Percentiles rank a stretch among this genome's conserved stretches.
Evolutionary conservation across 306 rosid species (phyloP).

Genomic region (Malus sieversii): DNA sequence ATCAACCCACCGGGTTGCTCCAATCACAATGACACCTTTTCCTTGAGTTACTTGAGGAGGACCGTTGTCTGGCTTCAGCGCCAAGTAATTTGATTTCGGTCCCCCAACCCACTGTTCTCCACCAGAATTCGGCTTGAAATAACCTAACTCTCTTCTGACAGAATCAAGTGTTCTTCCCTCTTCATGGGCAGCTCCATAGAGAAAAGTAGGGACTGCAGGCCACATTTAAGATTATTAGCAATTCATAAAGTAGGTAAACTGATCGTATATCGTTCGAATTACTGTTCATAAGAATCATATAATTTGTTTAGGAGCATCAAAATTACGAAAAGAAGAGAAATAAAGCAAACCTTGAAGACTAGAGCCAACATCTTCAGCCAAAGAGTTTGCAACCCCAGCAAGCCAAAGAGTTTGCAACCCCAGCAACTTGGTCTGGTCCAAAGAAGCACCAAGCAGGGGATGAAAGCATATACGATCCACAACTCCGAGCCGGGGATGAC

Average conservation of each 20-base stretch:
- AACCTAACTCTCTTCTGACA: conserved; percentile 69
- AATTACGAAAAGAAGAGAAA: background rate
- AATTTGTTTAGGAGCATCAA: background rate
- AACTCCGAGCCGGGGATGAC: conserved; percentile 87
- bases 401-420: conserved; percentile 45
- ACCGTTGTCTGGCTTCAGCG: conserved; percentile 61
- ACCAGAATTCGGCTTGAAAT: conserved; percentile 65
- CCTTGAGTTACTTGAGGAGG: conserved; percentile 42
- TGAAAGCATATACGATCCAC: conserved; percentile 90
- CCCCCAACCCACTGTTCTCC: conserved; percentile 67
- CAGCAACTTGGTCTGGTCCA: conserved; percentile 42
- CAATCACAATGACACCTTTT: conserved; percentile 59
- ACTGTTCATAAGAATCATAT: background rate
- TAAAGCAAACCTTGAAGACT: conserved; percentile 51
- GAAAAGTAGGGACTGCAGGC: conserved; percentile 67
- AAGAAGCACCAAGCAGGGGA: conserved; percentile 56
- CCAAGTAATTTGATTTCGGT: conserved; percentile 31
- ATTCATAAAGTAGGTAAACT: background rate
- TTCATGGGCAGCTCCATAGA: conserved; percentile 80
- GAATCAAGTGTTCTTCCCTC: conserved; percentile 62
- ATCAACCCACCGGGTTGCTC: conserved; percentile 61
- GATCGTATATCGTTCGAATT: background rate
- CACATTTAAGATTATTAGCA: conserved; percentile 18
- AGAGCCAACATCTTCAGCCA: conserved; percentile 54
- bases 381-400: conserved; percentile 49